Base-by-base conservation (phyloP, 2,329 filamentous ascomycete genomes). In the Aspergillus sp. region DNA sequence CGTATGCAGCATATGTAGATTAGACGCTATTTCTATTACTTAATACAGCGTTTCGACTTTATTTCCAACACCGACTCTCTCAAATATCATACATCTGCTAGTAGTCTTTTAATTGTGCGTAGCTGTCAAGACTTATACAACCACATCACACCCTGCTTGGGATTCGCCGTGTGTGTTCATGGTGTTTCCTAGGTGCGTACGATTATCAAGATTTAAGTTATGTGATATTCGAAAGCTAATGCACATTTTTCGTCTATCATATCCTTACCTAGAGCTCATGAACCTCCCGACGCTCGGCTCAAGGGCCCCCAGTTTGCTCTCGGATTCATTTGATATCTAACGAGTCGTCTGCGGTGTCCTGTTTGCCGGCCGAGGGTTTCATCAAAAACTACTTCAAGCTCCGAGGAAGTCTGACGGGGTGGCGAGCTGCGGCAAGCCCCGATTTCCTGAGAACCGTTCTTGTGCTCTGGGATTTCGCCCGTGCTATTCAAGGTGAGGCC, bases 281-380 rank as follows among this genome's bases (percentile, higher is more conserved):
- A 51, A 19, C 60, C 57, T 3, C 66, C 65, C 20, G 66, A 63
- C 6, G 79, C 79, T 39, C 76, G 74, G 58, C 71, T 78, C 85
- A 96, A 86, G 1, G 95, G 95, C 0, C 95, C 95, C 95, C 95
- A 99, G 73, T 98, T 95, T 69, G 91, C 88, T 59, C 89, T 82
- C 46, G 95, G 95, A 71, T 98, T 98, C 60, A 88, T 78, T 78
- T 96, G 95, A 74, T 97, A 99, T 61, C 93, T 82, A 54, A 96
- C 86, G 46, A 96, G 81, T 63, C 87, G 89, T 71, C 85, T 88
- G 49, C 79, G 82, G 53, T 84, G 83, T 61, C 66, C 60, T 17
- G 67, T 83, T 59, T 91, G 87, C 65, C 82, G 87, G 0, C 93
- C 93, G 12, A 97, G 80, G 54, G 80, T 73, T 64, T 95, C 90